Base-by-base conservation (phyloP, 371 early-diverging fungal genomes). In the Globomyces sp. region DNA sequence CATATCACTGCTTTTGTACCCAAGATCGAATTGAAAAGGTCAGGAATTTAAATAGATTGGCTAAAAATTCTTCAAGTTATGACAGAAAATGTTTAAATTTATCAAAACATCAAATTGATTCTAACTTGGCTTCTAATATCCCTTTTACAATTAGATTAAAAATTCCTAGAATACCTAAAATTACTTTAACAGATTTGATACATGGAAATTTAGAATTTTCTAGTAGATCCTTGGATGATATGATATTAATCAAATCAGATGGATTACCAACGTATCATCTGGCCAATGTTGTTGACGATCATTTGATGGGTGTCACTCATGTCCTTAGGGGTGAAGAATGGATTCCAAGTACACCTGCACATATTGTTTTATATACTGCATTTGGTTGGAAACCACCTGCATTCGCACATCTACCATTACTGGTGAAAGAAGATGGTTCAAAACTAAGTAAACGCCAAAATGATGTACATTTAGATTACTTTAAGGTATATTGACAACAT, bases 251-350 rank as follows among this genome's bases (percentile, higher is more conserved):
- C 58, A 97, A 97, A 71, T 90, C 93, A 67, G 94, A 95, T 73
- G 95, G 95, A 1, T 85, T 81, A 53, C 94, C 97, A 0, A 97
- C 97, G 0, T 97, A 97, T 71, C 97, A 97, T 70, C 79, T 97
- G 40, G 97, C 97, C 3, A 94, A 93, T 69, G 96, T 95, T 1
- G 92, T 95, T 0, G 97, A 97, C 71, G 97, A 97, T 67, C 90
- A 92, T 67, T 57, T 82, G 13, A 95, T 97, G 95, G 80, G 80
- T 4, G 92, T 97, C 40, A 89, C 93, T 0, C 95, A 94, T 71
- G 96, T 97, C 4, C 71, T 97, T 40, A 85, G 97, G 51, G 97
- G 97, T 41, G 93, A 95, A 76, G 89, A 86, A 75, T 64, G 58
- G 46, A 81, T 97, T 11, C 85, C 92, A 5, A 94, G 94, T 0